Evolutionary conservation across 1,139 yeast genomes (phyloP), one percentile per base, ranked within the genome.

Genomic region (Taphrina populina): DNA sequence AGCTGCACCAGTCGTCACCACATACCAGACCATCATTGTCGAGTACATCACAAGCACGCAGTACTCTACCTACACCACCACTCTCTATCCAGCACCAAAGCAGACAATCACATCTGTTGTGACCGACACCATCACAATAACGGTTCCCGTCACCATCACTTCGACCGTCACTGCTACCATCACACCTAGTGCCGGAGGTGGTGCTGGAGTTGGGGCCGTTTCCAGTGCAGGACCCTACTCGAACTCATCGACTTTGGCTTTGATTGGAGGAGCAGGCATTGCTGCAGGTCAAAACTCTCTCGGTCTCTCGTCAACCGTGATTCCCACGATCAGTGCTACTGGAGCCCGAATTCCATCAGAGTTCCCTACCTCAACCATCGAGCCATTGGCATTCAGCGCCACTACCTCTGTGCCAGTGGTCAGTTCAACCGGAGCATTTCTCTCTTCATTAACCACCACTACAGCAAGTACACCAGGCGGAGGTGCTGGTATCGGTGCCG

Each of bases 121-220:
- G 15, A 41, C 44, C 23, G 33, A 37, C 40, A 40, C 54, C 7
- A 40, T 46, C 27, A 49, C 54, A 4, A 39, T 49, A 32, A 49
- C 54, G 8, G 46, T 49, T 17, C 54, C 54, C 3, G 46, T 40
- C 24, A 49, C 54, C 21, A 40, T 39, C 10, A 49, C 54, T 11
- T 27, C 46, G 26, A 49, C 54, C 33, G 43, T 49, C 54, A 49
- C 54, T 15, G 29, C 54, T 30, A 49, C 54, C 30, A 32, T 43
- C 27, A 26, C 45, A 10, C 45, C 45, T n/a, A n/a, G n/a, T n/a
- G 6, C 24, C 6, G 43, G 17, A 15, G 10, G 30, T 23, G 43
- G 43, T 29, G 15, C 10, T 13, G 43, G 43, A n/a, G 15, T 37
- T 8, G 43, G 17, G 4, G 29, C 43, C 19, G 30, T 21, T 21